Evolutionary conservation across 208 protist genomes (phyloP).

Genomic region (Trypanosoma boissoni): DNA sequence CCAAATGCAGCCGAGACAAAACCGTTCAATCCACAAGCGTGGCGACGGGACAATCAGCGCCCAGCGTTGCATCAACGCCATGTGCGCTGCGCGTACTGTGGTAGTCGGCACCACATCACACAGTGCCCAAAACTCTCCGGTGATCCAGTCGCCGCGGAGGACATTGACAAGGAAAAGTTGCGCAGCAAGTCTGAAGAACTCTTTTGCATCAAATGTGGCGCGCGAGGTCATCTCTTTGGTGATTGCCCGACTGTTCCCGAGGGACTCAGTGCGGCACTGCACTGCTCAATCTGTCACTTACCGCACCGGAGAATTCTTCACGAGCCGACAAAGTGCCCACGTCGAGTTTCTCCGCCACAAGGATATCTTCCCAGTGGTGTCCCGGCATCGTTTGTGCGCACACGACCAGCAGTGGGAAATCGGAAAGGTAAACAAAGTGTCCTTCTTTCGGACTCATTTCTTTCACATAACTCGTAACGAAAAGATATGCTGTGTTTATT

Average conservation of each 20-base stretch:
- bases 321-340: slow-evolving; percentile 44
- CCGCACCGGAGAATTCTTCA: slow-evolving; percentile 28
- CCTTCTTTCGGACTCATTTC: slow-evolving; percentile 24
- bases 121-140: slow-evolving; percentile 45
- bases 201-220: slow-evolving; percentile 72
- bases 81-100: slow-evolving; percentile 80
- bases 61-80: slow-evolving; percentile 56
- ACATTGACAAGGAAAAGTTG: slow-evolving; percentile 10
- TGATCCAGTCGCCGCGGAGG: neutral
- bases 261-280: slow-evolving; percentile 36
- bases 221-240: slow-evolving; percentile 44
- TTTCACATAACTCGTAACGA: too few species aligned
- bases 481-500: too few species aligned
- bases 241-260: slow-evolving; percentile 38
- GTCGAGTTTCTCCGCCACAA: slow-evolving; percentile 35
- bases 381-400: slow-evolving; percentile 5
- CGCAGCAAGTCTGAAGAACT: slow-evolving; percentile 13
- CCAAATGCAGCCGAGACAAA: slow-evolving; percentile 48
- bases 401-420: neutral
- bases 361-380: slow-evolving; percentile 38
- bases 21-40: slow-evolving; percentile 37
- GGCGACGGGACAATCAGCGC: slow-evolving; percentile 39
- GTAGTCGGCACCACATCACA: slow-evolving; percentile 71
- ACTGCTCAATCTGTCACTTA: slow-evolving; percentile 59
- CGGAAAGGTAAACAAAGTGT: slow-evolving; percentile 1